These are phyloP conservation scores for Metarhizium sp. DNA, from an alignment of 2,329 filamentous ascomycete genomes.

Conservation along the genomic window DNA sequence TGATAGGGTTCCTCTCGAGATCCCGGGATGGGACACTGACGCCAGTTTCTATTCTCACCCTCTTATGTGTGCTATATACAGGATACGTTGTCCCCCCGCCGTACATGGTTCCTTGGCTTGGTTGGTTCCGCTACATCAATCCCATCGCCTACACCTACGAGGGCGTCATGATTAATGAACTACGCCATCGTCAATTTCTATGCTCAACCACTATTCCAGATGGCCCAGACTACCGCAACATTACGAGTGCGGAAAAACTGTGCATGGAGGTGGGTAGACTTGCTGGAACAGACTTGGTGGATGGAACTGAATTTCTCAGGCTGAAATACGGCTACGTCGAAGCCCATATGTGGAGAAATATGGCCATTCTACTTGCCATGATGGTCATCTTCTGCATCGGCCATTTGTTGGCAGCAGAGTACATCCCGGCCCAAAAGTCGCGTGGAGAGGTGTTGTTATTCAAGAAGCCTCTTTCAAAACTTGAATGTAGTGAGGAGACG, in stretches of 20 bases:
- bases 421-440: no score
- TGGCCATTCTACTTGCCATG: no score
- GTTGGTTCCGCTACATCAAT: constrained; percentile 75
- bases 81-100: constrained; percentile 55
- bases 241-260: constrained; percentile 21
- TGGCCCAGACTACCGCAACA: no score
- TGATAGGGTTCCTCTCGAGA: constrained; percentile 64
- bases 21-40: constrained; percentile 56
- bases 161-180: constrained; percentile 73
- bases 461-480: no score
- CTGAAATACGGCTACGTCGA: no score
- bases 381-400: no score
- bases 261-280: constrained; percentile 10
- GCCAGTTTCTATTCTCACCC: constrained; percentile 48
- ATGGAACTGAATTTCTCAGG: no score
- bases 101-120: constrained; percentile 70
- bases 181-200: constrained; percentile 50
- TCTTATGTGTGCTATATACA: constrained; percentile 58
- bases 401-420: no score
- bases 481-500: no score
- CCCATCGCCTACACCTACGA: constrained; percentile 75
- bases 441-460: no score
- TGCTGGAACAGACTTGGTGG: no score
- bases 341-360: no score
- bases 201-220: constrained; percentile 22